Evolutionary conservation across 148 eudicot species (phyloP), one percentile per base, ranked within the genome.

Genomic region (Pharnaceum exiguum): DNA sequence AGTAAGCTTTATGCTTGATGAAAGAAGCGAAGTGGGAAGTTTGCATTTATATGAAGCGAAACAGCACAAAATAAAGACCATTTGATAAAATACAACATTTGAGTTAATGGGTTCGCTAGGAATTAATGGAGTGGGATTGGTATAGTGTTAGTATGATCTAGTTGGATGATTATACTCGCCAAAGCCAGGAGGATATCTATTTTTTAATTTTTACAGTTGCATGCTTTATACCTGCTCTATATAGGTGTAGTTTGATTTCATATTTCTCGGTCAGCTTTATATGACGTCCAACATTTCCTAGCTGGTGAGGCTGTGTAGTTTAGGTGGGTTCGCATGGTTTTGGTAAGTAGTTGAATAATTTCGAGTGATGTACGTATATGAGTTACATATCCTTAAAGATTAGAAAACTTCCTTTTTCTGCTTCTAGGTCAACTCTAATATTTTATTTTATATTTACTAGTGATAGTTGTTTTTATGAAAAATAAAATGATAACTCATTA

Each of bases 51-150:
- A 59, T 19, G 25, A 40, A 10, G 28, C 2, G 1, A 26, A 29
- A n/a, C 0, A n/a, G 10, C 11, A 17, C 5, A 29, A 22, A 24
- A 8, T 5, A 28, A n/a, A n/a, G n/a, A 18, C 31, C 57, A 51
- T 57, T 26, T 33, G 29, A 54, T 56, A 29, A 22, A 25, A 29
- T 29, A 66, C 63, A 39, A 50, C 1, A 59, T 15, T 10, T 46
- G 47, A 45, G n/a, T 47, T 60, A 69, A 69, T 69, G 72, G 73
- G 67, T 62, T 62, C 43, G 72, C 59, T 62, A 63, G 51, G 32
- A 59, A 22, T 36, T n/a, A 46, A 50, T 4, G n/a, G 45, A 62
- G 51, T 70, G 68, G 68, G 23, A 70, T 55, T 70, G 74, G 65
- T 67, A 33, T 23, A 55, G 4, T 53, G 45, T 24, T 15, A 30